Evolutionary conservation across 805 yeast species (phyloP), one percentile per base, ranked within the genome.

Genomic region (Saturnispora dispora): DNA sequence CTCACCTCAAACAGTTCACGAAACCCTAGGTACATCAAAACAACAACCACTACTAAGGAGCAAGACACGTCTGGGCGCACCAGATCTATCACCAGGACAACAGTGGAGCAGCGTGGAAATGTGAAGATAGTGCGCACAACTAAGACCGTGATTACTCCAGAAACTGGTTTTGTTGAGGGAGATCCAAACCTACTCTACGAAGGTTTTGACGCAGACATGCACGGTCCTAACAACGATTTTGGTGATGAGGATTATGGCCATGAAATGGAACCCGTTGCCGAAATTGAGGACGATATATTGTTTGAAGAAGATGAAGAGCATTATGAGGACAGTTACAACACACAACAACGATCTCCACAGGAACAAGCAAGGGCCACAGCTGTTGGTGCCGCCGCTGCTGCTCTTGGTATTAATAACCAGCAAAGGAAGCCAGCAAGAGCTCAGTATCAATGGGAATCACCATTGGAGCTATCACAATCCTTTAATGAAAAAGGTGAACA

Each of bases 51-150:
- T 1, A 76, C 80, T 10, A 75, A 72, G 55, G 76, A 77, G 27
- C 68, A 68, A 51, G 82, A 77, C 52, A 63, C 69, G 5, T 67
- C 64, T 39, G 84, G 84, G 0, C 70, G 81, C 40, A 78, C 83
- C 0, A 71, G 67, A 51, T 77, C 82, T 3, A 76, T 79, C 42
- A 78, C 82, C 2, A 77, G 74, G 41, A 76, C 76, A 40, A 77
- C 81, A 0, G 69, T 79, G 27, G 72, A 76, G 55, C 69, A 71
- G 46, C 60, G 75, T 55, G 79, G 78, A 32, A 74, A 78, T 1
- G 69, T 63, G 45, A 79, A 77, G 51, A 69, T 75, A 45, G 71
- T 73, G 13, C 75, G 73, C 54, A 76, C 76, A 6, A 76, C 78
- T 1, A 70, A 74, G 1, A 70, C 57, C 41, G 53, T 59, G 3